Percentiles rank a stretch among this genome's conserved stretches.
Conservation (phyloP, 2,329 filamentous ascomycete genomes). For the Penicillium rolfsii region DNA sequence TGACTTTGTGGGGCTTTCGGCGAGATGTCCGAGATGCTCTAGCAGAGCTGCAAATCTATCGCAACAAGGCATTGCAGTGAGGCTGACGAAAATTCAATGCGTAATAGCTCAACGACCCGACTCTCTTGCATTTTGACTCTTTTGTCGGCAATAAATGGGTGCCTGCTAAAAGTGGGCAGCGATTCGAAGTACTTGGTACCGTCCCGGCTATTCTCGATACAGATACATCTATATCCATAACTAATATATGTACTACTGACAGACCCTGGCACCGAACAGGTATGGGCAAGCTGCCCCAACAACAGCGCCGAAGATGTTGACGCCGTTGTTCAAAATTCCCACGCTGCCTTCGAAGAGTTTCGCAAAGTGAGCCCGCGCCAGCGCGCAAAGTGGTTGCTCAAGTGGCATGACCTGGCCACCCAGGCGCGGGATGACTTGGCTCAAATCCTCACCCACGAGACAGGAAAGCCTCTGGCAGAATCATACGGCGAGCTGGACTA, state of each 20-base stretch:
- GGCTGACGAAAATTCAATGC: not conserved
- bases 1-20: constrained; percentile 14
- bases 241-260: not conserved
- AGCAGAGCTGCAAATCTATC: not conserved
- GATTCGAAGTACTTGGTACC: constrained; percentile 55
- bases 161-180: constrained; percentile 49
- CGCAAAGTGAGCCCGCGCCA: constrained; percentile 62
- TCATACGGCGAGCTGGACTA: constrained; percentile 61
- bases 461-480: constrained; percentile 61
- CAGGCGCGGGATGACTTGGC: constrained; percentile 66
- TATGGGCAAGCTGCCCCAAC: constrained; percentile 57
- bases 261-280: constrained; percentile 57
- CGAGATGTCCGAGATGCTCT: constrained; percentile 21
- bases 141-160: constrained; percentile 56
- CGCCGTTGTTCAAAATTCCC: constrained; percentile 60
- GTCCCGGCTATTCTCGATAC: no score
- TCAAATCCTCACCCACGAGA: constrained; percentile 65
- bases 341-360: constrained; percentile 64
- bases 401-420: constrained; percentile 67
- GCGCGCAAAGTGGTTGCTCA: constrained; percentile 64
- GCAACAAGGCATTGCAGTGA: not conserved
- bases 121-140: constrained; percentile 55
- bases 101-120: constrained; percentile 50
- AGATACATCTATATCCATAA: not conserved
- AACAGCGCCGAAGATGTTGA: constrained; percentile 63